phyloP scores from a whole-genome alignment of 208 protist species.

The Trypanosoma melophagium region DNA sequence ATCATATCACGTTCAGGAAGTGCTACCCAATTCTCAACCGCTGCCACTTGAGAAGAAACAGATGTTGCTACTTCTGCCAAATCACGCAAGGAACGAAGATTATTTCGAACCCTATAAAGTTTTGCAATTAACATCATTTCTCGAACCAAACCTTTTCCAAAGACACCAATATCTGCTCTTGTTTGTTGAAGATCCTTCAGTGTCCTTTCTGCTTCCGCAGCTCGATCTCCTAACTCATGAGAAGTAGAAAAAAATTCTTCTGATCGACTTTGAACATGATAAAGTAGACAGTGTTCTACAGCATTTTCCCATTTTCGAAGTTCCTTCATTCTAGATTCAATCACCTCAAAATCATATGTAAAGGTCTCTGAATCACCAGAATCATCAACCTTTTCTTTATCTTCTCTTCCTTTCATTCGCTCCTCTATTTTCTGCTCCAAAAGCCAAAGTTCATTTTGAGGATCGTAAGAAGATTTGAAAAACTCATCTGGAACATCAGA shows the following conservation, averaged over 20 bases:
- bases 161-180: conserved; percentile 38
- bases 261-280: conserved; percentile 82
- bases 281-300: conserved; percentile 77
- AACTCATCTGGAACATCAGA: conserved; percentile 50
- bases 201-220: conserved; percentile 51
- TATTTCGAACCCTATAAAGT: conserved; percentile 63
- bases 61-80: conserved; percentile 33
- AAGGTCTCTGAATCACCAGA: conserved; percentile 47
- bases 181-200: conserved; percentile 43
- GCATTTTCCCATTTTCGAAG: conserved; percentile 68
- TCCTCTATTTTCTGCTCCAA: conserved; percentile 15
- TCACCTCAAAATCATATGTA: conserved; percentile 58
- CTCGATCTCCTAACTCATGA: conserved; percentile 55
- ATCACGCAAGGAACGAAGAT: conserved; percentile 43
- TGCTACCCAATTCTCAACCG: conserved; percentile 80
- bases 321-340: conserved; percentile 64
- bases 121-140: conserved; percentile 64
- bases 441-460: conserved; percentile 12
- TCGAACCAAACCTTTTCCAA: conserved; percentile 46
- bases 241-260: conserved; percentile 84
- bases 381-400: not conserved
- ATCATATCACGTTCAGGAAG: conserved; percentile 82
- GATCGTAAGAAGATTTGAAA: conserved; percentile 35
- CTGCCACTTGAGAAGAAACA: conserved; percentile 40
- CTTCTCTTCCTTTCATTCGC: not conserved